Conservation (phyloP, 2,329 filamentous ascomycete species). For the Aphanocladium album region DNA sequence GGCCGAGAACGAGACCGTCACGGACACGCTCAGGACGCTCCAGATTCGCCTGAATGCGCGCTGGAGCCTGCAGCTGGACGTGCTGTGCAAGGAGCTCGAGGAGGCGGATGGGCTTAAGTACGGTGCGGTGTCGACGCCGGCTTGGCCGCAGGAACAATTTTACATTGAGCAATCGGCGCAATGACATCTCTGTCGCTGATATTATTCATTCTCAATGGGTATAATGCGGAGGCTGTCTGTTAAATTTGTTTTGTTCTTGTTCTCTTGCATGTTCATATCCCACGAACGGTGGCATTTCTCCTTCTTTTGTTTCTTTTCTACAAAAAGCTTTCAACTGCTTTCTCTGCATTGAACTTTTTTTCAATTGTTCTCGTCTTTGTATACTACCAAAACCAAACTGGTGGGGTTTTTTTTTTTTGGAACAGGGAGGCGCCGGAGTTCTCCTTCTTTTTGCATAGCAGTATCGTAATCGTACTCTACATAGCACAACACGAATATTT, state of each 20-base stretch:
- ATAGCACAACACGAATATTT: background rate
- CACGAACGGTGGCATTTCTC: background rate
- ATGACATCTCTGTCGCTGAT: background rate
- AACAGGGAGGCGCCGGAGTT: background rate
- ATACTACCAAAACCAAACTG: background rate
- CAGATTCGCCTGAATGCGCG: conserved; percentile 40
- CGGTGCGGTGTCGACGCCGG: conserved; percentile 29
- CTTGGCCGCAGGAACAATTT: conserved; percentile 25
- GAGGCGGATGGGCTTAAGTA: conserved; percentile 38
- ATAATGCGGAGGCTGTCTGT: background rate
- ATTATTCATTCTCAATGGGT: too few relatives aligned
- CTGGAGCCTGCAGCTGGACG: conserved; percentile 49
- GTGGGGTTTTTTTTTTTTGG: background rate
- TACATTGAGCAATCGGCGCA: background rate
- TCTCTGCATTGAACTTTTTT: background rate
- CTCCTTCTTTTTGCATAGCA: background rate
- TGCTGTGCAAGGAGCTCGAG: conserved; percentile 50
- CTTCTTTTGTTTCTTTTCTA: background rate
- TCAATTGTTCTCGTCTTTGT: background rate
- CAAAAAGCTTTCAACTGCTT: background rate
- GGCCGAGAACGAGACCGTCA: conserved; percentile 46
- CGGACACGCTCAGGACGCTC: conserved; percentile 39
- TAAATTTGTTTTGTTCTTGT: background rate
- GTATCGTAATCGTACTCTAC: background rate
- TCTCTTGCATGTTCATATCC: background rate